phyloP scores from a whole-genome alignment of 495 filamentous ascomycete genomes.

The Lophiotrema nucula region DNA sequence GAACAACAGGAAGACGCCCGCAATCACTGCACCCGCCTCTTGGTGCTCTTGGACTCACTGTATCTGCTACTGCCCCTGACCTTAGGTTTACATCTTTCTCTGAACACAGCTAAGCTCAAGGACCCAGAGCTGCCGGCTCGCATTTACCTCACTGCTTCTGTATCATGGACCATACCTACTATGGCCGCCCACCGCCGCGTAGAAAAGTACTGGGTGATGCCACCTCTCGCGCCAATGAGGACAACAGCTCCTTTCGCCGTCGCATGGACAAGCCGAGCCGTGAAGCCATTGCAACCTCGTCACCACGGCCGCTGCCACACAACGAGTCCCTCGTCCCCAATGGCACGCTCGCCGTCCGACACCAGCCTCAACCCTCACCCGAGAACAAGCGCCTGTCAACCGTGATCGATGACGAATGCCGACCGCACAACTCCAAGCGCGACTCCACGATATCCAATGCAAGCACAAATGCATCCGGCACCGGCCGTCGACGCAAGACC shows the following conservation, averaged over 20 bases:
- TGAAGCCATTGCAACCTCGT: conserved; percentile 2
- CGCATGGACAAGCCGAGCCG: conserved; percentile 3
- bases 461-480: conserved; percentile 60
- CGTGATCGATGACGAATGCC: conserved; percentile 51
- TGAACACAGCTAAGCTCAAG: too few species aligned
- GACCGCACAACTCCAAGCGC: conserved; percentile 54
- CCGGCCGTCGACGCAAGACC: conserved; percentile 61
- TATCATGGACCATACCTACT: conserved; percentile 18
- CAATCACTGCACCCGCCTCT: conserved; percentile 1
- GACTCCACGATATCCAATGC: conserved; percentile 70
- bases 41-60: conserved; percentile 10
- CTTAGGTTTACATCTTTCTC: too few species aligned
- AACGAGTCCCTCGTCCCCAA: conserved; percentile 30
- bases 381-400: conserved; percentile 57
- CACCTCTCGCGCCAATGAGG: conserved; percentile 27
- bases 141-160: too few species aligned
- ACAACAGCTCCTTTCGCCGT: conserved; percentile 2
- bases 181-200: conserved; percentile 17
- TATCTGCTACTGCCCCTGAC: conserved; percentile 14
- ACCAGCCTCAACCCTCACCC: conserved; percentile 42
- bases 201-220: conserved; percentile 23
- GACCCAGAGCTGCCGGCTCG: too few species aligned
- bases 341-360: conserved; percentile 30
- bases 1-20: neutral
- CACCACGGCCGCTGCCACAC: conserved; percentile 18